Evolutionary conservation across 176 grass and related monocot species (phyloP).

Genomic region (Luzula sylvatica): DNA sequence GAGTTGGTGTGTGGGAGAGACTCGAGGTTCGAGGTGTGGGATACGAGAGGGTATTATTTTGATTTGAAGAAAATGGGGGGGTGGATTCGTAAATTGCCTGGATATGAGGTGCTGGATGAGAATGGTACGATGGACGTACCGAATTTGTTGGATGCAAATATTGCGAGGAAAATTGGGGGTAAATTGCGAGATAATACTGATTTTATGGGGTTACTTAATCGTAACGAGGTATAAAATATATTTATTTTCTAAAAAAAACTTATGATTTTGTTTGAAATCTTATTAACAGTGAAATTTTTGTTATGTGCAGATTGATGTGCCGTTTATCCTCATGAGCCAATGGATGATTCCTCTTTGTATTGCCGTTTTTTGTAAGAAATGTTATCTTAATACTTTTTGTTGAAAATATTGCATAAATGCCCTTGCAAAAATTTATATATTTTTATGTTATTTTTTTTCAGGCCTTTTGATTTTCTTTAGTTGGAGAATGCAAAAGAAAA

Average conservation of each 20-base stretch:
- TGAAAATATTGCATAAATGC: not conserved
- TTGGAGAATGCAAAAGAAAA: constrained; percentile 57
- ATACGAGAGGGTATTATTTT: constrained; percentile 60
- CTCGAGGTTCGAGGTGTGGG: constrained; percentile 78
- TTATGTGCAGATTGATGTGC: constrained; percentile 56
- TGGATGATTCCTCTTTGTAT: constrained; percentile 82
- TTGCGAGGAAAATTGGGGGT: constrained; percentile 22
- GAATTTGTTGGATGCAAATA: constrained; percentile 26
- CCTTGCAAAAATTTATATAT: constrained; percentile 3
- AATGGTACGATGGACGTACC: constrained; percentile 16
- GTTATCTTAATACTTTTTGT: not conserved
- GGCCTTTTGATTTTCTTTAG: constrained; percentile 74
- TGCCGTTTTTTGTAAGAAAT: constrained; percentile 61
- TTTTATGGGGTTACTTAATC: constrained; percentile 59
- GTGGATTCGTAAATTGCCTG: constrained; percentile 55
- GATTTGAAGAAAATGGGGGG: constrained; percentile 31
- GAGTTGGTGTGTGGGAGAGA: constrained; percentile 82
- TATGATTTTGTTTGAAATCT: constrained; percentile 3
- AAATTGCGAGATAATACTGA: constrained; percentile 51
- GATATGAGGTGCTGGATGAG: constrained; percentile 33
- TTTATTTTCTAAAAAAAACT: not conserved
- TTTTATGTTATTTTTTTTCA: constrained; percentile 25
- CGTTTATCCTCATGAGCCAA: constrained; percentile 67
- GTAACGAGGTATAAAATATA: constrained; percentile 77
- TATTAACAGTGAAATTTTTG: not conserved